Conservation (phyloP, 129 eudicot genomes). For the Solidago caesia region DNA sequence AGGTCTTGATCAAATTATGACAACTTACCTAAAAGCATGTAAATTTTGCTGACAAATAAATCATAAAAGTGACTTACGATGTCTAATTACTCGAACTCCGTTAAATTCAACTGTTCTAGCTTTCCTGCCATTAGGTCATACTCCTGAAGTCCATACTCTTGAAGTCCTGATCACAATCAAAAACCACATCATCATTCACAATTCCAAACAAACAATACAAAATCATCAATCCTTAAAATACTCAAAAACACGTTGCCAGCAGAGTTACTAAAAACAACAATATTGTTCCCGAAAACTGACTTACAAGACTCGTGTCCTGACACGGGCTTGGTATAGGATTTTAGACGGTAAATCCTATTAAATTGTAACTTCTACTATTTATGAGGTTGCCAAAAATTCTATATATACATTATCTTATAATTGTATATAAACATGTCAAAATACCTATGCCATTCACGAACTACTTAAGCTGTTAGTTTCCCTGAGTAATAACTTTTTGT, state of each 20-base stretch:
- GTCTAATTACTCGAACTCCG: constrained; percentile 81
- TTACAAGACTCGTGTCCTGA: constrained; percentile 49
- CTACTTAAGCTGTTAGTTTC: background rate
- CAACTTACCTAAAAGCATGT: background rate
- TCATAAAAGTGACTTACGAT: constrained; percentile 46
- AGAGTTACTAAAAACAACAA: constrained; percentile 93
- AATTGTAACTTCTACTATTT: too few species aligned
- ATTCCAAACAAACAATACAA: constrained; percentile 16
- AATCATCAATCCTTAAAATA: constrained; percentile 7
- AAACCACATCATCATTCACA: constrained; percentile 3
- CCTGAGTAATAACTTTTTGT: constrained; percentile 67
- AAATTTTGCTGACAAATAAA: constrained; percentile 11
- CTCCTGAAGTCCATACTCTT: constrained; percentile 31
- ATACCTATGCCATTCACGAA: background rate
- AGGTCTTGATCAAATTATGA: constrained; percentile 2
- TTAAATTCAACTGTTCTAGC: constrained; percentile 75
- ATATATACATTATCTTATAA: too few species aligned
- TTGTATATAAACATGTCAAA: background rate
- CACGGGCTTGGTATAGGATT: too few species aligned
- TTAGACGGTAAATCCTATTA: too few species aligned
- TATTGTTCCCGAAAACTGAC: constrained; percentile 72
- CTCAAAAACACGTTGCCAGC: constrained; percentile 52
- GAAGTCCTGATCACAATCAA: constrained; percentile 40
- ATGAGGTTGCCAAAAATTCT: too few species aligned
- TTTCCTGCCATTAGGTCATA: constrained; percentile 83